These are phyloP conservation scores for Schizophyllum amplum DNA, from an alignment of 1,284 basidiomycete species.

Conservation along the genomic window DNA sequence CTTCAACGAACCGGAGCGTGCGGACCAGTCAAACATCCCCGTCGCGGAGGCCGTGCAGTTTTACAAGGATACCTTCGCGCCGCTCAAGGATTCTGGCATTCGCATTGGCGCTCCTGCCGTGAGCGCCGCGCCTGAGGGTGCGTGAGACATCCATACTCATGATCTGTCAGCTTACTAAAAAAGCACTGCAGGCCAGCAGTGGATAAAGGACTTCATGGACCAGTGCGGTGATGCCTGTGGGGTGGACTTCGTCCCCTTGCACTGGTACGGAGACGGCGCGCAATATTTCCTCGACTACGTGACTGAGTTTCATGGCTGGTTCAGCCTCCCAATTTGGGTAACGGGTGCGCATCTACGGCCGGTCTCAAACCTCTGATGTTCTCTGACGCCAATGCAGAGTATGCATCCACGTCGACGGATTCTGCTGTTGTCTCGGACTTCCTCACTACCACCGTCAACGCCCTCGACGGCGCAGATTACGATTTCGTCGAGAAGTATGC, in stretches of 20 bases:
- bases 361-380: no score
- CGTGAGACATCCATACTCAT: no score
- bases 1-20: conserved; percentile 55
- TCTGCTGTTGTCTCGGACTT: conserved; percentile 32
- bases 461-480: conserved; percentile 25
- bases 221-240: conserved; percentile 40
- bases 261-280: conserved; percentile 21
- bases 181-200: conserved; percentile 44
- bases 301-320: conserved; percentile 1
- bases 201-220: conserved; percentile 45
- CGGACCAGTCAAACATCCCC: conserved; percentile 52
- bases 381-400: conserved; percentile 40
- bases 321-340: background rate
- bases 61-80: conserved; percentile 59
- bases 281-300: background rate
- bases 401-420: conserved; percentile 35
- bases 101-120: conserved; percentile 58
- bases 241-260: conserved; percentile 37
- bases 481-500: conserved; percentile 38
- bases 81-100: conserved; percentile 44
- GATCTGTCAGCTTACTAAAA: no score
- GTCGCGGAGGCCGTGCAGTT: conserved; percentile 43
- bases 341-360: background rate
- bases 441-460: conserved; percentile 32
- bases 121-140: conserved; percentile 28